A percentile compares a stretch with the other conserved stretches of the same genome.
These are phyloP conservation scores for Corymbia maculata DNA, from an alignment of 345 rosid species.

Conservation along the genomic window DNA sequence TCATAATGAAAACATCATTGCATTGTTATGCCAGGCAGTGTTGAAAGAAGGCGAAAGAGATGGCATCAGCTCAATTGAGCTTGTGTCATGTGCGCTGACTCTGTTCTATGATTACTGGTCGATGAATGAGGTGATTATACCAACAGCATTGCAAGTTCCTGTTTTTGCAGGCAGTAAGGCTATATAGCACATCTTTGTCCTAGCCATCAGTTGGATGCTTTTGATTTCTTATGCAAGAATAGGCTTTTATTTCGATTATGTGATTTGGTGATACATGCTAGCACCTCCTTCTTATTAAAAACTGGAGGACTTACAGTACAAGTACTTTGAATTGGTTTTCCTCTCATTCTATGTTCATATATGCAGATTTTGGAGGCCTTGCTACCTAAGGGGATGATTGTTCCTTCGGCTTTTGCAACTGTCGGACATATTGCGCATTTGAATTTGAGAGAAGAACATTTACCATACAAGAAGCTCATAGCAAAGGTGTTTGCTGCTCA, in stretches of 20 bases:
- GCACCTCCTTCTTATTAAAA: not conserved
- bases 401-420: constrained; percentile 89
- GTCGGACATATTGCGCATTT: constrained; percentile 87
- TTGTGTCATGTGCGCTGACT: constrained; percentile 67
- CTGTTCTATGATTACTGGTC: constrained; percentile 85
- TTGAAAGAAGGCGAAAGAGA: constrained; percentile 32
- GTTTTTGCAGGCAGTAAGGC: not conserved
- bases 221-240: not conserved
- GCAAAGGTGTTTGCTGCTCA: constrained; percentile 48
- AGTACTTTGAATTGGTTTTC: not conserved
- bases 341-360: not conserved
- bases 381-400: constrained; percentile 56
- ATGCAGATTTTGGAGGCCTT: constrained; percentile 77
- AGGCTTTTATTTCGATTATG: not conserved
- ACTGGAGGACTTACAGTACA: not conserved
- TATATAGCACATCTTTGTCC: not conserved
- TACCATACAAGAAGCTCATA: constrained; percentile 55
- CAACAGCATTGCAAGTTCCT: not conserved
- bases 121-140: constrained; percentile 68
- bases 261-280: not conserved
- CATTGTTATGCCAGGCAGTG: constrained; percentile 29
- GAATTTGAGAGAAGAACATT: constrained; percentile 70
- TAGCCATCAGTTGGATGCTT: not conserved
- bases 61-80: constrained; percentile 35
- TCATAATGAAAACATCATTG: not conserved